A percentile compares a stretch with the other conserved stretches of the same genome.
Evolutionary conservation across 177 flowering plant species (phyloP).

Genomic region (Telopea speciosissima): DNA sequence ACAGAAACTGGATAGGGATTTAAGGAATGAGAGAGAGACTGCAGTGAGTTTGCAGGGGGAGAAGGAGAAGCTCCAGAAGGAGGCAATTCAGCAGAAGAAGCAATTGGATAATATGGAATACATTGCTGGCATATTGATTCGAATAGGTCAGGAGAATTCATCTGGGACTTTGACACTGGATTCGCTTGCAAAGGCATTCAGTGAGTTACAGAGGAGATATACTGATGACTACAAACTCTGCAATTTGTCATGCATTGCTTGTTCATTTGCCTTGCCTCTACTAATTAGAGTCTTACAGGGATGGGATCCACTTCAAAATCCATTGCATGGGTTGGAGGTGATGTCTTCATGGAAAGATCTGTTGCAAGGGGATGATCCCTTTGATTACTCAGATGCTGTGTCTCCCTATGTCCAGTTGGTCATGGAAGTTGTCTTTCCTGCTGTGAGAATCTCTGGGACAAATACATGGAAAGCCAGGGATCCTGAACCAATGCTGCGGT

Average conservation of each 20-base stretch:
- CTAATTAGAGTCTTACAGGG: slow-evolving; percentile 78
- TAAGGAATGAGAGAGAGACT: slow-evolving; percentile 71
- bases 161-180: slow-evolving; percentile 62
- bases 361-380: slow-evolving; percentile 57
- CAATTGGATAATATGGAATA: slow-evolving; percentile 56
- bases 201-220: slow-evolving; percentile 41
- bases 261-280: slow-evolving; percentile 65
- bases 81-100: slow-evolving; percentile 45
- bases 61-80: slow-evolving; percentile 57
- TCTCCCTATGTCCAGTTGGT: slow-evolving; percentile 70
- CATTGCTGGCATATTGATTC: slow-evolving; percentile 37
- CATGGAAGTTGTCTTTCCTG: slow-evolving; percentile 79
- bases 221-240: slow-evolving; percentile 64
- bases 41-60: slow-evolving; percentile 58
- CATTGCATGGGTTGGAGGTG: slow-evolving; percentile 53
- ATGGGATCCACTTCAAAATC: slow-evolving; percentile 87
- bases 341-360: slow-evolving; percentile 59
- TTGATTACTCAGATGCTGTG: slow-evolving; percentile 39
- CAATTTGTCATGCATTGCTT: slow-evolving; percentile 74
- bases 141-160: slow-evolving; percentile 34
- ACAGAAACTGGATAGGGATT: slow-evolving; percentile 59
- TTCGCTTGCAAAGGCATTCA: slow-evolving; percentile 43
- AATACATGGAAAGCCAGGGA: slow-evolving; percentile 89
- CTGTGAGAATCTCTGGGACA: slow-evolving; percentile 72
- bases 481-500: slow-evolving; percentile 83